Evolutionary conservation across 2,329 filamentous ascomycete species (phyloP).

Genomic region (Botrytis sinoallii): DNA sequence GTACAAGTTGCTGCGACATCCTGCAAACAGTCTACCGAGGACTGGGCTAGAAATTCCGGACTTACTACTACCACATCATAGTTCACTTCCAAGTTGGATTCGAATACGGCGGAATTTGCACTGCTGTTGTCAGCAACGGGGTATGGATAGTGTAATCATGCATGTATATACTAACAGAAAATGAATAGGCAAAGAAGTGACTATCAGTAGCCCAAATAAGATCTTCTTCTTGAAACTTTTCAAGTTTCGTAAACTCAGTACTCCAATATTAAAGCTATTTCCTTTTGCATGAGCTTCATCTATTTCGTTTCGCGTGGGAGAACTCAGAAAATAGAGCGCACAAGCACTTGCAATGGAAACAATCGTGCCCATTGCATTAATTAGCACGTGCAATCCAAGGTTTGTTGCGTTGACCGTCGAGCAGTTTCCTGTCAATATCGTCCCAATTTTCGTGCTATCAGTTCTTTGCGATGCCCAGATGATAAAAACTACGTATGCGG

Average conservation of each 20-base stretch:
- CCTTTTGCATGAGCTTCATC: slow-evolving; percentile 45
- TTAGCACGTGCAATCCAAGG: slow-evolving; percentile 43
- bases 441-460: slow-evolving; percentile 20
- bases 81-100: slow-evolving; percentile 24
- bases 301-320: slow-evolving; percentile 49
- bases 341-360: slow-evolving; percentile 48
- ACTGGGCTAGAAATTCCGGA: slow-evolving; percentile 22
- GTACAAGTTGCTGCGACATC: slow-evolving; percentile 17
- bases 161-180: slow-evolving; percentile 29
- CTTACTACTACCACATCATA: slow-evolving; percentile 28
- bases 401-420: slow-evolving; percentile 20
- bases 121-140: slow-evolving; percentile 1
- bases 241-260: slow-evolving; percentile 43
- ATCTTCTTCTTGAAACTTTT: slow-evolving; percentile 25
- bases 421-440: slow-evolving; percentile 18
- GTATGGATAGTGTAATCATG: not conserved
- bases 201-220: slow-evolving; percentile 22
- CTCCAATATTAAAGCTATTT: slow-evolving; percentile 46
- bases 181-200: slow-evolving; percentile 30
- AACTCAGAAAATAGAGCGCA: slow-evolving; percentile 47
- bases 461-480: slow-evolving; percentile 24
- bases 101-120: slow-evolving; percentile 31
- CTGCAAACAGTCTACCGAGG: not conserved
- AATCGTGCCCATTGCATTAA: slow-evolving; percentile 47
- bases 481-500: slow-evolving; percentile 26